Base-by-base conservation (phyloP, 2,329 filamentous ascomycete genomes). In the Xylariaceae sp. region DNA sequence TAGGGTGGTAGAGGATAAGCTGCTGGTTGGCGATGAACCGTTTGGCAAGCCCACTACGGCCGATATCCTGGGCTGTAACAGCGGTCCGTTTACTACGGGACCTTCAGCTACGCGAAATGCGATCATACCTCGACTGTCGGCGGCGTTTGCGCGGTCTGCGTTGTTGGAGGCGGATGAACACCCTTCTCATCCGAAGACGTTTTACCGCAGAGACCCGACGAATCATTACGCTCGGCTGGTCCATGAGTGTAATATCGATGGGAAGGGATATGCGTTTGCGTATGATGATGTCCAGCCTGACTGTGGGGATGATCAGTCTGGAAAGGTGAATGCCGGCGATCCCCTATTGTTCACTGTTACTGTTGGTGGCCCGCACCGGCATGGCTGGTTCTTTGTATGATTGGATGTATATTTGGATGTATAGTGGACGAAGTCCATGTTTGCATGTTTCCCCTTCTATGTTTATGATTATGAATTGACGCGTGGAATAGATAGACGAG, bases 1-100 rank as follows among this genome's bases (percentile, higher is more conserved):
- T 82, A 18, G 71, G 71, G n/a, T 78, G 86, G 35, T 68, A 47
- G 74, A 72, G 7, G 73, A 75, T n/a, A 70, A 70, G 58, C 65
- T 78, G 2, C 73, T 74, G 1, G 65, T 77, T 23, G 74, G 69
- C 41, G 63, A 64, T 8, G 76, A 78, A 64, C 39, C 48, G 1
- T 90, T 89, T 69, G 60, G 69, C 1, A 77, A 80, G 59, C 87
- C 87, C 0, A 79, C 74, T 1, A 82, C 82, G 1, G 74, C 74
- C 10, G 87, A 90, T 71, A 87, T 90, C 62, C 84, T 89, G 68
- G 81, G 80, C 41, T 88, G 86, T 73, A 85, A 81, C 65, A 84
- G 80, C 1, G 85, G 85, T 0, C 84, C 85, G 0, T 88, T 88
- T 64, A 75, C 77, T 6, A 76, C 72, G 6, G 74, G 64, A 68